Evolutionary conservation across 2,329 filamentous ascomycete species (phyloP).

Genomic region (Neocucurbitaria cava): DNA sequence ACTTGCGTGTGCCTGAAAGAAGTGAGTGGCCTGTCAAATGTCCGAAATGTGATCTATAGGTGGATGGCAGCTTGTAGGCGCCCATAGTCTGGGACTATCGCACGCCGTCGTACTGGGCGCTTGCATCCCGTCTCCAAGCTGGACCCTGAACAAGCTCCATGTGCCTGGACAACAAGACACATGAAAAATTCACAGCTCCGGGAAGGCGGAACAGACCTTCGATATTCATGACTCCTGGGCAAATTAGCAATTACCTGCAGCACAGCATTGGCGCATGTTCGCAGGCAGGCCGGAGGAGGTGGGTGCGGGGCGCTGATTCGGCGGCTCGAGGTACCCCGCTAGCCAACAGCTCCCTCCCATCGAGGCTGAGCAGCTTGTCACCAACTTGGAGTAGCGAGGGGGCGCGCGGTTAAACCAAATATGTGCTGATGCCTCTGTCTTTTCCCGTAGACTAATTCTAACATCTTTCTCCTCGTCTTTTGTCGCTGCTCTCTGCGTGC

Average conservation of each 20-base stretch:
- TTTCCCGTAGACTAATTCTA: conserved; percentile 14
- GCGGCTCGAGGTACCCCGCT: conserved; percentile 41
- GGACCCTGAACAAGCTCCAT: conserved; percentile 15
- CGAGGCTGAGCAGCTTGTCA: conserved; percentile 45
- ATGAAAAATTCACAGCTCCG: background rate
- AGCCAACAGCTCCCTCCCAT: conserved; percentile 33
- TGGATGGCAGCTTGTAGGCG: conserved; percentile 1
- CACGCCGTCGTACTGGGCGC: conserved; percentile 16
- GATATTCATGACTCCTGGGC: background rate
- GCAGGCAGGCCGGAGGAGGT: conserved; percentile 3
- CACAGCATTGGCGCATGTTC: conserved; percentile 18
- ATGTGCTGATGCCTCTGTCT: conserved; percentile 26
- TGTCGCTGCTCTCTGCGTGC: background rate
- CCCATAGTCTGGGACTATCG: conserved; percentile 6
- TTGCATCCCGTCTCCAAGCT: conserved; percentile 19
- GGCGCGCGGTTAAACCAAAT: conserved; percentile 29
- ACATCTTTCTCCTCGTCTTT: conserved; percentile 2
- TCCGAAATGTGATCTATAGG: background rate
- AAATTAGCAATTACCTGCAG: conserved; percentile 13
- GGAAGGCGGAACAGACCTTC: background rate
- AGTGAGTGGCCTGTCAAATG: background rate
- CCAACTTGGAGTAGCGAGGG: conserved; percentile 14
- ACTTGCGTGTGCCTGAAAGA: background rate
- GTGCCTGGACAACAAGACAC: background rate
- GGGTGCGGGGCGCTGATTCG: conserved; percentile 29